phyloP scores from a whole-genome alignment of 192 early-diverging fungal species.

The Piromyces sp. region DNA sequence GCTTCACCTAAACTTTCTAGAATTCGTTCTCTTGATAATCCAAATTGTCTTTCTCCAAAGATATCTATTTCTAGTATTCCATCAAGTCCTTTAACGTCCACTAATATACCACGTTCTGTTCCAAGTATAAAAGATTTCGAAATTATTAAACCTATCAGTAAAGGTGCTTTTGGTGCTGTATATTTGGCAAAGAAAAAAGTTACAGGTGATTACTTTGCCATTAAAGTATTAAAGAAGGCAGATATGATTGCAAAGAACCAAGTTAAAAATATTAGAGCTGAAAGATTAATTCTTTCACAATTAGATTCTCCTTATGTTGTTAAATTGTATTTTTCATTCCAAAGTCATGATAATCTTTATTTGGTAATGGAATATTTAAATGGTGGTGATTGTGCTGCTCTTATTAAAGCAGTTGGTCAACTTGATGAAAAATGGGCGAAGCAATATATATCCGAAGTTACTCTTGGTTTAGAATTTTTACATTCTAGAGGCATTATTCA shows the following conservation, averaged over 20 bases:
- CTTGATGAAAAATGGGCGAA: slow-evolving; percentile 70
- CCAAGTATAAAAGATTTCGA: slow-evolving; percentile 77
- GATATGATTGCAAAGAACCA: slow-evolving; percentile 89
- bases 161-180: slow-evolving; percentile 76
- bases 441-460: slow-evolving; percentile 70
- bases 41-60: slow-evolving; percentile 7
- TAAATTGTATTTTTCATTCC: slow-evolving; percentile 68
- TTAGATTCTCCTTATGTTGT: slow-evolving; percentile 70
- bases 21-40: slow-evolving; percentile 13
- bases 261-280: slow-evolving; percentile 74
- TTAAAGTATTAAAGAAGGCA: slow-evolving; percentile 68
- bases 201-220: slow-evolving; percentile 74
- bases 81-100: slow-evolving; percentile 12
- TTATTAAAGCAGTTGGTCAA: slow-evolving; percentile 50
- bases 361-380: slow-evolving; percentile 78
- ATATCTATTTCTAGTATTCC: slow-evolving; percentile 15
- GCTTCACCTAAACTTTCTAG: slow-evolving; percentile 8
- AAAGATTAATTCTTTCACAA: slow-evolving; percentile 77
- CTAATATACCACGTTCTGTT: slow-evolving; percentile 22
- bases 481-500: slow-evolving; percentile 63
- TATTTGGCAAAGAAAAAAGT: slow-evolving; percentile 67
- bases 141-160: slow-evolving; percentile 78
- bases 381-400: slow-evolving; percentile 74
- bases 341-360: slow-evolving; percentile 66
- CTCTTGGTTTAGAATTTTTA: slow-evolving; percentile 61